Evolutionary conservation across 2,329 filamentous ascomycete species (phyloP).

Genomic region (Neopestalotiopsis sp.): DNA sequence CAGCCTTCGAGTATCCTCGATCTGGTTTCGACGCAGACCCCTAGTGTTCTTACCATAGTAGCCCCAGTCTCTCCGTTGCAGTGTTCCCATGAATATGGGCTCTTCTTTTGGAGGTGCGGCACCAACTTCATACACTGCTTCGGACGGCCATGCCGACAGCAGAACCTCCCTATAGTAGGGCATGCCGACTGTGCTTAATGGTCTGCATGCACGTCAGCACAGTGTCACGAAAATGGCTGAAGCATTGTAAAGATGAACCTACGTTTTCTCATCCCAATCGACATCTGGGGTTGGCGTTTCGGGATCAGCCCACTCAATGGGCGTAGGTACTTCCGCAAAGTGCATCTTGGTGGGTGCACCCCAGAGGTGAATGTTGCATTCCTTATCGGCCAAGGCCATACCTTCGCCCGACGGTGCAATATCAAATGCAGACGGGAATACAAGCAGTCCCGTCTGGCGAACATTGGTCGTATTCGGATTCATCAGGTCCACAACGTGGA

Average conservation of each 20-base stretch:
- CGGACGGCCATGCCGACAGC: constrained; percentile 87
- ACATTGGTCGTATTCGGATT: constrained; percentile 89
- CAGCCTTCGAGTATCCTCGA: constrained; percentile 70
- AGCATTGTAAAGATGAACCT: constrained; percentile 38
- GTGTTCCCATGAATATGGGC: constrained; percentile 67
- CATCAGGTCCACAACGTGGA: constrained; percentile 95
- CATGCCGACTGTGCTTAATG: constrained; percentile 85
- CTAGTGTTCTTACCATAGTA: constrained; percentile 79
- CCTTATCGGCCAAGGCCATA: constrained; percentile 79
- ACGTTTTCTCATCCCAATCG: constrained; percentile 76
- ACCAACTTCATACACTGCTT: constrained; percentile 83
- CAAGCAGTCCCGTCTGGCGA: constrained; percentile 80
- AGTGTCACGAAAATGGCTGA: not conserved
- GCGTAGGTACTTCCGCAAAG: constrained; percentile 82
- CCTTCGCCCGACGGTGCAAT: constrained; percentile 89
- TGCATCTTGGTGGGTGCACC: constrained; percentile 84
- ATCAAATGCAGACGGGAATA: constrained; percentile 76
- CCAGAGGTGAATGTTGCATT: constrained; percentile 84
- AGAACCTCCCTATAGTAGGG: constrained; percentile 90
- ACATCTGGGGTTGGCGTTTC: constrained; percentile 62
- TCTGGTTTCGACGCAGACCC: constrained; percentile 79
- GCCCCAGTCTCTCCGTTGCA: constrained; percentile 77
- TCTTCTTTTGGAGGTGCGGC: constrained; percentile 81
- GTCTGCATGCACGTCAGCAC: constrained; percentile 51
- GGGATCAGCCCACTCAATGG: constrained; percentile 77